Evolutionary conservation across 2,329 filamentous ascomycete species (phyloP), one percentile per base, ranked within the genome.

Genomic region (Monosporascus sp.): DNA sequence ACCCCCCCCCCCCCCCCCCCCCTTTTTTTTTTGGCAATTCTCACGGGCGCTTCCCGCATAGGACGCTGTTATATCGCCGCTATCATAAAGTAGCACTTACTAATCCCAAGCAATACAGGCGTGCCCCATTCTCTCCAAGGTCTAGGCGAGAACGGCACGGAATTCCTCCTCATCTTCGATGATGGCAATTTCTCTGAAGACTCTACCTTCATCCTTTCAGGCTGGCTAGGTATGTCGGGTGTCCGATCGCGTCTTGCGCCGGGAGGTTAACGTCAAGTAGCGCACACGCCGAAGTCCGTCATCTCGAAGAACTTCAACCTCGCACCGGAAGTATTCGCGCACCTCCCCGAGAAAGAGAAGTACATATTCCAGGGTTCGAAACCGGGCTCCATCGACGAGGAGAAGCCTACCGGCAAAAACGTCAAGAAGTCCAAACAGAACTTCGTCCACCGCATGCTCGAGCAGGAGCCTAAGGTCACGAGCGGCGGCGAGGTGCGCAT

Each of bases 121-220:
- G 80, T 91, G 37, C 88, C 88, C 11, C 88, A 92, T 68, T 89
- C 86, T 0, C 79, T 92, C 2, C 88, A 91, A 69, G 88, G 86
- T 0, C 73, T 91, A 1, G 78, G 81, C 44, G 74, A 79, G 26
- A 86, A 88, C 46, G 88, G 83, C 28, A 82, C 79, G 1, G 82
- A 86, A 55, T 87, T 87, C 62, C 71, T 87, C 2, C 73, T 87
- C 40, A 75, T 87, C 37, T 68, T 69, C 46, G 66, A 68, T 28
- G 66, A 68, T 51, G 64, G 79, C 11, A 61, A 65, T 51, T 81
- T 82, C 56, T 81, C 78, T 1, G 79, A 81, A 59, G 79, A 81
- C 56, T 88, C 85, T 2, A 91, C 87, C 0, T 90, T 91, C 68
- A 69, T 90, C 37, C 72, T 91, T 48, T 87, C 85, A 1, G 87